Conservation (phyloP, 1,139 yeast genomes). For the Blastobotrys buckinghamii region DNA sequence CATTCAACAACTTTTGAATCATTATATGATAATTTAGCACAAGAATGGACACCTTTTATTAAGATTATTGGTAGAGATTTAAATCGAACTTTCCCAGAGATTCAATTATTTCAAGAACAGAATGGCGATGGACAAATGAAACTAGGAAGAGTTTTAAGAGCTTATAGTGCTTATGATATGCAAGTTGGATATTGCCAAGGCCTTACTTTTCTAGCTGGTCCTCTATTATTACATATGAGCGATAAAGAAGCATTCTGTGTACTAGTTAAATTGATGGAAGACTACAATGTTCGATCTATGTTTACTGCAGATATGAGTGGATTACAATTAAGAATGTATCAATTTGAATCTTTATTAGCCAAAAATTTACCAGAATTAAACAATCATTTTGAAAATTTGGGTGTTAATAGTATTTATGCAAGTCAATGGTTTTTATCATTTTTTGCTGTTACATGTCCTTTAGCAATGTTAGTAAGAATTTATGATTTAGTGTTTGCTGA, state of each 20-base stretch:
- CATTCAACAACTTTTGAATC: constrained; percentile 31
- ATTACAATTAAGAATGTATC: constrained; percentile 47
- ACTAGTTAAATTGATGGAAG: constrained; percentile 56
- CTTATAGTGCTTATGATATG: constrained; percentile 60
- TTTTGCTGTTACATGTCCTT: constrained; percentile 56
- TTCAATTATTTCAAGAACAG: constrained; percentile 45
- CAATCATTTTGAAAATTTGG: constrained; percentile 40
- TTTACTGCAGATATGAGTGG: constrained; percentile 56
- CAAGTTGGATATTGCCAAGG: constrained; percentile 75
- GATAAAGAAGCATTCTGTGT: constrained; percentile 48
- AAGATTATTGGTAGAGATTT: constrained; percentile 59
- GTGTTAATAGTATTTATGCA: constrained; percentile 33
- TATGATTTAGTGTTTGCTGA: constrained; percentile 55
- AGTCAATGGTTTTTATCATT: constrained; percentile 66
- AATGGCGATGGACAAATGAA: constrained; percentile 41
- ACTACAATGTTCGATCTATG: constrained; percentile 54
- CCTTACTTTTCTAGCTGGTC: constrained; percentile 59
- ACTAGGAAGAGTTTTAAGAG: constrained; percentile 56
- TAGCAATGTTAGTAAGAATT: constrained; percentile 44
- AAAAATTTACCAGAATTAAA: constrained; percentile 41
- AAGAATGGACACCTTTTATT: constrained; percentile 41
- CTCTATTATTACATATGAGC: constrained; percentile 48
- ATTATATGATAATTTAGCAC: constrained; percentile 38
- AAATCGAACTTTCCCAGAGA: constrained; percentile 56
- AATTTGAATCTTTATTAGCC: constrained; percentile 45